A percentile compares a stretch with the other conserved stretches of the same genome.
Conservation (phyloP, 352 stramenopile genomes). For the Phytopythium cucurbitacearum region DNA sequence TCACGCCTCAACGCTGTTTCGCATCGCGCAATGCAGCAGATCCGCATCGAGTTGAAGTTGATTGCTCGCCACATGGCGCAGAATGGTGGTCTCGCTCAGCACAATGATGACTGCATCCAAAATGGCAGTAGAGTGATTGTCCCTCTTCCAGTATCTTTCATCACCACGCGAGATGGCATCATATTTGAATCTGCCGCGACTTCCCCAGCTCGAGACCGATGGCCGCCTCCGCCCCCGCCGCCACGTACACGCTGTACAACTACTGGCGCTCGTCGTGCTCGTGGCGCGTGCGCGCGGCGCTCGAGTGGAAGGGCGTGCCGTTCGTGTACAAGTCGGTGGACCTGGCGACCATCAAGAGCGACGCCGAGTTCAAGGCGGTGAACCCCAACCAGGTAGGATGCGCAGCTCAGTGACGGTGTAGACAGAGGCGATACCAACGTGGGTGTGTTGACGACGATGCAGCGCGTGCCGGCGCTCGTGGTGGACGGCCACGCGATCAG, state of each 20-base stretch:
- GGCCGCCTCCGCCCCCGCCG: conserved; percentile 2
- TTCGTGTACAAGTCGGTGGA: conserved; percentile 82
- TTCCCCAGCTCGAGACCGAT: neutral
- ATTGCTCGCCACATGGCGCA: too few relatives aligned
- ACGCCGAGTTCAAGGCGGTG: conserved; percentile 41
- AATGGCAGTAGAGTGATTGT: too few relatives aligned
- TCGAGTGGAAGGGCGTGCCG: conserved; percentile 82
- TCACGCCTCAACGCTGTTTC: too few relatives aligned
- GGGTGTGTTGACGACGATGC: neutral
- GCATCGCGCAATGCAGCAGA: too few relatives aligned
- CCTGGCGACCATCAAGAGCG: conserved; percentile 63
- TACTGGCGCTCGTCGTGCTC: conserved; percentile 89
- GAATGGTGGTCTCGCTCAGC: too few relatives aligned
- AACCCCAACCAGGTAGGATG: conserved; percentile 64
- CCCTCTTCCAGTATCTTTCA: too few relatives aligned
- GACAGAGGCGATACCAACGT: conserved; percentile 43
- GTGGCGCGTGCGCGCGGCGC: conserved; percentile 87
- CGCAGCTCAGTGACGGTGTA: conserved; percentile 8
- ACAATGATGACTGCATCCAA: too few relatives aligned
- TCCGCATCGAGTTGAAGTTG: too few relatives aligned
- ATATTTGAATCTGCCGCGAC: neutral
- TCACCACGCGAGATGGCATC: too few relatives aligned
- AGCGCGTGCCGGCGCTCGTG: conserved; percentile 74
- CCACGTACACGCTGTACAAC: conserved; percentile 45
- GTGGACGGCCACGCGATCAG: conserved; percentile 68